A percentile compares a stretch with the other conserved stretches of the same genome.
Conservation (phyloP, 176 grass and related monocot genomes). For the Dendrocalamus sinicus region DNA sequence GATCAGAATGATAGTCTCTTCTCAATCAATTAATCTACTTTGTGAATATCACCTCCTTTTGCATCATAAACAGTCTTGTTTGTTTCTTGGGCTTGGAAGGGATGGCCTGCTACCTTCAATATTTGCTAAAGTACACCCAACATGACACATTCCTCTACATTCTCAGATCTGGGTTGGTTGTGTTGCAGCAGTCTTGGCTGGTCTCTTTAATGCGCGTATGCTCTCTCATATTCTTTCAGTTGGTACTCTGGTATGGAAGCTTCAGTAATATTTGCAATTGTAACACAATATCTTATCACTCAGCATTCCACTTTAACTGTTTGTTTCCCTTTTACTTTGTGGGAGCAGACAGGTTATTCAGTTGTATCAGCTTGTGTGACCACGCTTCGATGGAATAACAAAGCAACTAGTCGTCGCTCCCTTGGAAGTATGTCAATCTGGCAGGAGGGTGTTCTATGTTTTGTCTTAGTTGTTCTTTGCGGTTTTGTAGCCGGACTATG, state of each 20-base stretch:
- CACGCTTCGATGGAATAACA: constrained; percentile 86
- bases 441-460: constrained; percentile 81
- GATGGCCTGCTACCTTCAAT: constrained; percentile 81
- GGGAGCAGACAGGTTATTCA: constrained; percentile 89
- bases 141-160: constrained; percentile 84
- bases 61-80: constrained; percentile 70
- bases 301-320: constrained; percentile 21
- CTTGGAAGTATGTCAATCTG: constrained; percentile 61
- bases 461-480: constrained; percentile 64
- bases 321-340: constrained; percentile 17
- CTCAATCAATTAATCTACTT: constrained; percentile 34
- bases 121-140: constrained; percentile 86
- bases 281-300: background rate
- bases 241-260: constrained; percentile 79
- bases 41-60: constrained; percentile 34
- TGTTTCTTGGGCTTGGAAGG: constrained; percentile 99
- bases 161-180: constrained; percentile 96
- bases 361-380: constrained; percentile 97
- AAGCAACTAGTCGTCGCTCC: constrained; percentile 50
- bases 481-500: constrained; percentile 76
- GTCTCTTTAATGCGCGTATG: constrained; percentile 80
- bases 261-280: constrained; percentile 28
- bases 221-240: constrained; percentile 99
- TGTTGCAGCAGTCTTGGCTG: constrained; percentile 83
- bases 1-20: background rate